Conservation (phyloP, 225 moss, liverwort and hornwort species). For the Thuidium tamariscinum region DNA sequence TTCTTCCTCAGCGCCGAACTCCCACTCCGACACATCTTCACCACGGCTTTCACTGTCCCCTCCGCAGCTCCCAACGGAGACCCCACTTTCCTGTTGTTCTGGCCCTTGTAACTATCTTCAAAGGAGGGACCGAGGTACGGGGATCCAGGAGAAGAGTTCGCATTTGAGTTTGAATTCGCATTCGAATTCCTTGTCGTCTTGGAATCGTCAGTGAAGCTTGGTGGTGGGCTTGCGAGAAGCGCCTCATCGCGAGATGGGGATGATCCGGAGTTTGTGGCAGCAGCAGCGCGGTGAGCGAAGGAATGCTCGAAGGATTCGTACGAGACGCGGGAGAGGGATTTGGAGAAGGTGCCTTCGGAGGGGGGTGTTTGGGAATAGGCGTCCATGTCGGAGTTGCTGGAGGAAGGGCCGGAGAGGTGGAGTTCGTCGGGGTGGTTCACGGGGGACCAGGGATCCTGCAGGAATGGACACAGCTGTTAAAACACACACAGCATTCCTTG, state of each 20-base stretch:
- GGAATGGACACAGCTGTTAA: too few relatives aligned
- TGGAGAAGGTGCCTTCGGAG: not conserved
- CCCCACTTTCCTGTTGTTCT: too few relatives aligned
- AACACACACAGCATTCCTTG: too few relatives aligned
- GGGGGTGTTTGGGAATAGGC: not conserved
- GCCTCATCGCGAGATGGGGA: not conserved
- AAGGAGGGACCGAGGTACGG: not conserved
- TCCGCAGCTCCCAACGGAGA: too few relatives aligned
- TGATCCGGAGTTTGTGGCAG: not conserved
- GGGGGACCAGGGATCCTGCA: slow-evolving; percentile 4
- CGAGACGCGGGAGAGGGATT: not conserved
- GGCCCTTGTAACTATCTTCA: not conserved
- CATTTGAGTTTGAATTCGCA: not conserved
- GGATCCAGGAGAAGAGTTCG: not conserved
- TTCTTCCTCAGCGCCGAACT: too few relatives aligned
- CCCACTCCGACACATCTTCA: too few relatives aligned
- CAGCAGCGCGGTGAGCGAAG: not conserved
- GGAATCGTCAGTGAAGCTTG: not conserved
- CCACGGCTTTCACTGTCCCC: too few relatives aligned
- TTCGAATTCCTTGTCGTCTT: not conserved
- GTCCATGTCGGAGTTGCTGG: slow-evolving; percentile 13
- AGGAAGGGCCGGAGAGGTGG: not conserved
- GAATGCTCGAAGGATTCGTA: slow-evolving; percentile 5
- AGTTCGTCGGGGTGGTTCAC: not conserved
- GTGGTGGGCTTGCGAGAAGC: not conserved